phyloP scores from a whole-genome alignment of 2,329 filamentous ascomycete genomes.

The Intubia oerlemansii region DNA sequence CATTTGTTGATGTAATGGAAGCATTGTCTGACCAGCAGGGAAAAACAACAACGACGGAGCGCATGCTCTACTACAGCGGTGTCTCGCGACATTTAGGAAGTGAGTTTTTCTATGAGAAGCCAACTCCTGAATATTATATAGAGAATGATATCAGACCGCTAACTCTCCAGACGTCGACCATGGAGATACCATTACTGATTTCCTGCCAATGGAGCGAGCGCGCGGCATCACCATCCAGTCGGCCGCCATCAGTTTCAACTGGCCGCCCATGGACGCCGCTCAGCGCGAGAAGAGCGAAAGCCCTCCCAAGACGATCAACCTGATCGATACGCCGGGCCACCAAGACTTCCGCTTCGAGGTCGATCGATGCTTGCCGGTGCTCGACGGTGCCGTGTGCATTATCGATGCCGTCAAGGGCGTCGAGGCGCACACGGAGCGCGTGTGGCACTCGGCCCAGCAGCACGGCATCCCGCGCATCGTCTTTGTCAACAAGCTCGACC shows the following conservation, averaged over 20 bases:
- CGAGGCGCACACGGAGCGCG: conserved; percentile 90
- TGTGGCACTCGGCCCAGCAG: conserved; percentile 76
- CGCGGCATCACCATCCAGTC: conserved; percentile 96
- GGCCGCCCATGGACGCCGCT: conserved; percentile 36
- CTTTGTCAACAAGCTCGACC: conserved; percentile 71
- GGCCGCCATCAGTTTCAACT: conserved; percentile 84
- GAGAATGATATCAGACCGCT: neutral
- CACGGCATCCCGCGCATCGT: conserved; percentile 69
- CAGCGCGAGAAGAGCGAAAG: conserved; percentile 14
- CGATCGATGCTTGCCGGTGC: conserved; percentile 47
- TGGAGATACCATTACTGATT: conserved; percentile 93
- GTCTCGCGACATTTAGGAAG: conserved; percentile 68
- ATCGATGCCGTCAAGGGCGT: conserved; percentile 29
- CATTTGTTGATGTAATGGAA: no score
- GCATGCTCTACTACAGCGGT: conserved; percentile 94
- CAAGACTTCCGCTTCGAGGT: conserved; percentile 97
- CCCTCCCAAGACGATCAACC: conserved; percentile 50
- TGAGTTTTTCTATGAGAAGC: conserved; percentile 18
- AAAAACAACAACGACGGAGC: conserved; percentile 96
- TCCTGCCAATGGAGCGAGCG: conserved; percentile 76
- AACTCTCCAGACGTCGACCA: conserved; percentile 89
- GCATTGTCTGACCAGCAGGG: no score
- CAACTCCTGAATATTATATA: no score
- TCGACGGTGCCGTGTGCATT: conserved; percentile 16
- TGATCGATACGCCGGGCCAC: conserved; percentile 93